Conservation (phyloP, 306 rosid species). For the Carpinus fangiana region DNA sequence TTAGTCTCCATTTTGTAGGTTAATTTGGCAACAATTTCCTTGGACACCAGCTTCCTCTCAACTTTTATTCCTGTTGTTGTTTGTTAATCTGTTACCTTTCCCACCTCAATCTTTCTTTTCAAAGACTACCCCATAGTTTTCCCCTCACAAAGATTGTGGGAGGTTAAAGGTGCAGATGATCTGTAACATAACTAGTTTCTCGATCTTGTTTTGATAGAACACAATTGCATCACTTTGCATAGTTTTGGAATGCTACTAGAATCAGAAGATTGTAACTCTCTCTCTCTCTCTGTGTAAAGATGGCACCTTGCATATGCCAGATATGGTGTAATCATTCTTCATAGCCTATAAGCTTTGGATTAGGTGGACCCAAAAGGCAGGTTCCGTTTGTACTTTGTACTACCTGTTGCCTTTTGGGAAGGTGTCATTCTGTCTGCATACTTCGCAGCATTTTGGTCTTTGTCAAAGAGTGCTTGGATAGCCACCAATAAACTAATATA, state of each 20-base stretch:
- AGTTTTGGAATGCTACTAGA: background rate
- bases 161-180: background rate
- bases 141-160: background rate
- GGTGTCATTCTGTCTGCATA: background rate
- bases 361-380: slow-evolving; percentile 5
- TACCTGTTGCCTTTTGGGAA: background rate
- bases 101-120: background rate
- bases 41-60: slow-evolving; percentile 14
- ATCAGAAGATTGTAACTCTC: background rate
- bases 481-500: background rate
- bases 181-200: background rate
- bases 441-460: background rate
- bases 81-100: slow-evolving; percentile 9
- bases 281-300: background rate
- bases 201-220: background rate
- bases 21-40: slow-evolving; percentile 1
- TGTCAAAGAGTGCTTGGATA: background rate
- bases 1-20: slow-evolving; percentile 29
- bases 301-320: background rate
- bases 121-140: background rate
- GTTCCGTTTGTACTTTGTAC: background rate
- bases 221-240: background rate
- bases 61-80: slow-evolving; percentile 19
- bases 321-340: background rate
- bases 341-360: background rate